These are phyloP conservation scores for Dipodascopsis uninucleata DNA, from an alignment of 805 yeast species.

Conservation along the genomic window DNA sequence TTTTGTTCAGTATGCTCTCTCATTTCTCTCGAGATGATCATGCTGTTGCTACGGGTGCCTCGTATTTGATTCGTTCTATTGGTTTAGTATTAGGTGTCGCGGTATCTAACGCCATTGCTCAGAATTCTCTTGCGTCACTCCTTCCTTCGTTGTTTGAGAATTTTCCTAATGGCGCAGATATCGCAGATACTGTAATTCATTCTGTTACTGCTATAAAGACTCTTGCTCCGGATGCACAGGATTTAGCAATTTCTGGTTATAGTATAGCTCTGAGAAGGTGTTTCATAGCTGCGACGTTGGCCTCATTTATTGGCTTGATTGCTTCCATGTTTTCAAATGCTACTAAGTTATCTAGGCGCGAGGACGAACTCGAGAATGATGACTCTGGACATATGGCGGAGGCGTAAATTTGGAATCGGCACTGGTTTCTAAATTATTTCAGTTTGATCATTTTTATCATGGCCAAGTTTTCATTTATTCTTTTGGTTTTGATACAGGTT, in stretches of 20 bases:
- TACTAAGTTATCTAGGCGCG: constrained; percentile 16
- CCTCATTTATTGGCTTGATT: constrained; percentile 14
- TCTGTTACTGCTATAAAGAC: constrained; percentile 49
- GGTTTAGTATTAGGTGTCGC: constrained; percentile 85
- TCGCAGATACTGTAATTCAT: constrained; percentile 44
- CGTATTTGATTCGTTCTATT: constrained; percentile 79
- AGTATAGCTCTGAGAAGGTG: constrained; percentile 49
- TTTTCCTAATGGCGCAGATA: constrained; percentile 28
- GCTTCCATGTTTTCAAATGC: constrained; percentile 22
- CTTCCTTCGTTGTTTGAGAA: constrained; percentile 33
- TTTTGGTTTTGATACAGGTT: no score
- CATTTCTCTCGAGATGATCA: constrained; percentile 65
- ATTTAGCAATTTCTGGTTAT: constrained; percentile 45
- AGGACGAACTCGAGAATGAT: constrained; percentile 13
- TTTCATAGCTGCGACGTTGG: constrained; percentile 32
- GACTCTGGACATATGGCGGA: constrained; percentile 9
- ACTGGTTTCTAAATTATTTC: no score
- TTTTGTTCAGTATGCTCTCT: constrained; percentile 69
- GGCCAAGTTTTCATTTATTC: not conserved
- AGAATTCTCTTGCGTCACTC: constrained; percentile 41
- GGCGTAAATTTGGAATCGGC: no score
- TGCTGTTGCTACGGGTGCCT: constrained; percentile 85
- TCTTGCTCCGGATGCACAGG: constrained; percentile 46
- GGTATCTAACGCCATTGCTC: constrained; percentile 62
- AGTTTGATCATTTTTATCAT: not conserved